phyloP scores from a whole-genome alignment of 2,329 filamentous ascomycete species.

The Sporothrix sp. region DNA sequence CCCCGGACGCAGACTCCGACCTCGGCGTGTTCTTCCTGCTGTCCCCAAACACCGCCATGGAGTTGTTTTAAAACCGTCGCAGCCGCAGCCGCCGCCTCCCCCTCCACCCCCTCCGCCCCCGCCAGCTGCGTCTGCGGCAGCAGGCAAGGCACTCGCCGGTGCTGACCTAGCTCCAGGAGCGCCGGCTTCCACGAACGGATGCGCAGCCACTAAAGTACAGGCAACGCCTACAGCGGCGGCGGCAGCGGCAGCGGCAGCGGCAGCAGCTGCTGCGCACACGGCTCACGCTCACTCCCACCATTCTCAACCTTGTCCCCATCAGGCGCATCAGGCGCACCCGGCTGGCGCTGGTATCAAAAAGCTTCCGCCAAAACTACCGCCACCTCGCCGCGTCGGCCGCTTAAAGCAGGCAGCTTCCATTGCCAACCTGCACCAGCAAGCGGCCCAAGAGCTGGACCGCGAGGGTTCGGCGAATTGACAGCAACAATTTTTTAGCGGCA shows the following conservation, averaged over 20 bases:
- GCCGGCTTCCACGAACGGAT: neutral
- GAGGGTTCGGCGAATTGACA: neutral
- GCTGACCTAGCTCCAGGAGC: neutral
- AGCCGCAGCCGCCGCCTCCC: slow-evolving; percentile 5
- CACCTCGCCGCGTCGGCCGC: slow-evolving; percentile 16
- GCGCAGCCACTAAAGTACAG: neutral
- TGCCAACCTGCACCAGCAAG: slow-evolving; percentile 15
- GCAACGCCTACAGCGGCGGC: slow-evolving; percentile 1
- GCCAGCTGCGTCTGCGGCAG: slow-evolving; percentile 6
- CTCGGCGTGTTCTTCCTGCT: slow-evolving; percentile 42
- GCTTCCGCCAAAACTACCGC: slow-evolving; percentile 19
- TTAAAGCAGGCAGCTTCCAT: slow-evolving; percentile 16
- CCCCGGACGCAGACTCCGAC: slow-evolving; percentile 16
- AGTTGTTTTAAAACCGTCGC: slow-evolving; percentile 27
- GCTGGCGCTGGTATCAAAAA: slow-evolving; percentile 15
- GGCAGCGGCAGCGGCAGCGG: neutral
- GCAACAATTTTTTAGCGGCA: too few species aligned
- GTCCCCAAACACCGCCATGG: slow-evolving; percentile 50
- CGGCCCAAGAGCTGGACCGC: neutral
- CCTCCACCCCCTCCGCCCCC: slow-evolving; percentile 5
- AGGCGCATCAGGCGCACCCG: neutral
- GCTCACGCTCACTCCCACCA: neutral
- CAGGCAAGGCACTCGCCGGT: slow-evolving; percentile 3
- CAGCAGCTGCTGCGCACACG: slow-evolving; percentile 4
- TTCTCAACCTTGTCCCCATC: neutral